Base-by-base conservation (phyloP, 2,329 filamentous ascomycete genomes). In the Lachnellula occidentalis region DNA sequence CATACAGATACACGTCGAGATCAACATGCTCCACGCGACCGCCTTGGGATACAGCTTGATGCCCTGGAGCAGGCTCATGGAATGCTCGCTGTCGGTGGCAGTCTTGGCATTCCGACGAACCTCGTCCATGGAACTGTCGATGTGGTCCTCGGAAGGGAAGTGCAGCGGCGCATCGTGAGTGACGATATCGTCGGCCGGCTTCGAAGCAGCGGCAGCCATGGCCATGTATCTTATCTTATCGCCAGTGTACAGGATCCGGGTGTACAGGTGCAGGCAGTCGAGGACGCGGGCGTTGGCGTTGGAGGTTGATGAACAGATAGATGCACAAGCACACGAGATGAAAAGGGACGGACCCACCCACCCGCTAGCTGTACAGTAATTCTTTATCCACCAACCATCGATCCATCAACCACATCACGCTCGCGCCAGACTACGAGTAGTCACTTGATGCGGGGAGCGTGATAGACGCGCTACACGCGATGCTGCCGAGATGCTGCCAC, bases 1-100 rank as follows among this genome's bases (percentile, higher is more conserved):
- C 91, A 96, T 96, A 65, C 82, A 83, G 66, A 95, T 94, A 69
- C 88, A 92, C 0, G 89, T 92, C n/a, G 87, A 92, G 70, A 96
- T 92, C 56, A 95, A 75, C 49, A 95, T 66, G 64, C 85, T 90
- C 89, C 90, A 96, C 21, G 75, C 79, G 54, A 95, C 85, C 21
- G 91, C 91, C 74, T 95, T 92, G 55, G 90, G 90, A 68, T 96
- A 96, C 24, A 94, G 78, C 67, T 78, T 83, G 70, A 95, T 78
- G 58, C 89, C 90, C 74, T 95, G 83, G 69, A 80, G 67, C 55
- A 95, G 74, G 46, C 79, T 87, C 86, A 90, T 90, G 14, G 74
- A 78, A 62, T 83, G 85, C 70, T 86, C 82, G 69, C 82, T 83
- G 56, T 82, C 76, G 27, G 80, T 76, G 15, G 82, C 82, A 31